phyloP scores from a whole-genome alignment of 768 basidiomycete species.

The Hortiboletus campestris region DNA sequence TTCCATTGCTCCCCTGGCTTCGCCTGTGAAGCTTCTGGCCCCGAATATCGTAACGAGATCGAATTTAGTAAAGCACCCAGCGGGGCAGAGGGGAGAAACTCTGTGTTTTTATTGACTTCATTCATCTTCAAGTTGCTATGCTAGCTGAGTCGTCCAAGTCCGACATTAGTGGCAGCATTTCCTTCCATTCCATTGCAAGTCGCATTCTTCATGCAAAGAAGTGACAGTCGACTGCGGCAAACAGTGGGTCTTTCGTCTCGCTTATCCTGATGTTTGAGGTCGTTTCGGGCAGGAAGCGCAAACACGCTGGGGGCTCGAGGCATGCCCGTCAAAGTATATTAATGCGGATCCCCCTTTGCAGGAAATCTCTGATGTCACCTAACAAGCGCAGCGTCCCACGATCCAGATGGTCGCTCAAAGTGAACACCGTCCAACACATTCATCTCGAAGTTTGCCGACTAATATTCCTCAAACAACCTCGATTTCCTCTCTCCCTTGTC shows the following conservation, averaged over 20 bases:
- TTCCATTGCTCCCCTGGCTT: neutral
- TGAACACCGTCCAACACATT: neutral
- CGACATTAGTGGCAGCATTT: too few species aligned
- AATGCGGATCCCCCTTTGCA: neutral
- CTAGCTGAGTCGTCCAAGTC: neutral
- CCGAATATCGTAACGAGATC: neutral
- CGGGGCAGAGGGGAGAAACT: neutral
- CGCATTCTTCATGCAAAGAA: neutral
- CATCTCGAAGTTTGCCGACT: neutral
- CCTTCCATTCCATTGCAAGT: conserved; percentile 4
- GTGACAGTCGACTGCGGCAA: neutral
- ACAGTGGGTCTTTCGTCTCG: neutral
- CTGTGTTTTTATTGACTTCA: neutral
- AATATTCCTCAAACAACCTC: conserved; percentile 5
- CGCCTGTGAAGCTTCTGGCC: neutral
- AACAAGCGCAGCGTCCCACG: neutral
- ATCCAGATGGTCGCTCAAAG: neutral
- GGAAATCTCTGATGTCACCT: neutral
- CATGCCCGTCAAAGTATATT: neutral
- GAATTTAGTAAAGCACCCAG: too few species aligned
- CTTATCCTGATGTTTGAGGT: too few species aligned
- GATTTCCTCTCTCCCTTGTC: conserved; percentile 10
- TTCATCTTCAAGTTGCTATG: neutral
- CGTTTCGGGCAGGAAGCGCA: neutral
- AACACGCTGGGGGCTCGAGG: conserved; percentile 8